A percentile compares a stretch with the other conserved stretches of the same genome.
These are phyloP conservation scores for Luffa aegyptiaca DNA, from an alignment of 306 rosid species.

Conservation along the genomic window DNA sequence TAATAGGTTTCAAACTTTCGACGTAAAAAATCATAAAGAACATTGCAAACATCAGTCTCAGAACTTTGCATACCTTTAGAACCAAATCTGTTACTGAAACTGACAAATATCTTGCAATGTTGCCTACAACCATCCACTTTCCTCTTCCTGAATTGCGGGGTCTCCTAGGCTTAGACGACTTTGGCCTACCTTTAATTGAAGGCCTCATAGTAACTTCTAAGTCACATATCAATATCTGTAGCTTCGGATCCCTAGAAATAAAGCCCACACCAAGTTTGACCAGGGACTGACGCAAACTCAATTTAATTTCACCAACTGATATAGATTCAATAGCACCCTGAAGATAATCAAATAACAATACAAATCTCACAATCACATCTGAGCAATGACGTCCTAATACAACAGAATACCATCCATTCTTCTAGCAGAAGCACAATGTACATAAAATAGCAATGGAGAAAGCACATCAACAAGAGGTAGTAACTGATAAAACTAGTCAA, in stretches of 20 bases:
- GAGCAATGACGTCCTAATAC: conserved; percentile 13
- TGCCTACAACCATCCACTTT: conserved; percentile 86
- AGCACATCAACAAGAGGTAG: neutral
- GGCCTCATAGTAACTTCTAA: conserved; percentile 84
- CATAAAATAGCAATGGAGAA: neutral
- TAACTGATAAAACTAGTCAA: neutral
- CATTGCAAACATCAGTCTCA: neutral
- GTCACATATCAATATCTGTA: conserved; percentile 85
- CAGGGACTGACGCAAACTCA: conserved; percentile 87
- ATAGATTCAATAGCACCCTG: conserved; percentile 92
- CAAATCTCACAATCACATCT: conserved; percentile 13
- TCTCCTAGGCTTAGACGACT: conserved; percentile 47
- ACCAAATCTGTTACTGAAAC: conserved; percentile 84
- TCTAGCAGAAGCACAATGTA: neutral
- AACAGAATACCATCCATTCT: conserved; percentile 11
- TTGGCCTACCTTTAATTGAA: conserved; percentile 45
- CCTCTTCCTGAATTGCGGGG: conserved; percentile 77
- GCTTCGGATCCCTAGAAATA: conserved; percentile 85
- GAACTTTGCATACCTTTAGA: conserved; percentile 53
- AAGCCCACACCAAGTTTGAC: conserved; percentile 84
- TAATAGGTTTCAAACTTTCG: neutral
- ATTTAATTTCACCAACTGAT: conserved; percentile 86
- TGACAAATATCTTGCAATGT: conserved; percentile 80
- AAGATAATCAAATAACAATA: conserved; percentile 25
- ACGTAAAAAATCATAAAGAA: neutral